phyloP scores from a whole-genome alignment of 164 flowering plant genomes.

The Vitis cinerea region DNA sequence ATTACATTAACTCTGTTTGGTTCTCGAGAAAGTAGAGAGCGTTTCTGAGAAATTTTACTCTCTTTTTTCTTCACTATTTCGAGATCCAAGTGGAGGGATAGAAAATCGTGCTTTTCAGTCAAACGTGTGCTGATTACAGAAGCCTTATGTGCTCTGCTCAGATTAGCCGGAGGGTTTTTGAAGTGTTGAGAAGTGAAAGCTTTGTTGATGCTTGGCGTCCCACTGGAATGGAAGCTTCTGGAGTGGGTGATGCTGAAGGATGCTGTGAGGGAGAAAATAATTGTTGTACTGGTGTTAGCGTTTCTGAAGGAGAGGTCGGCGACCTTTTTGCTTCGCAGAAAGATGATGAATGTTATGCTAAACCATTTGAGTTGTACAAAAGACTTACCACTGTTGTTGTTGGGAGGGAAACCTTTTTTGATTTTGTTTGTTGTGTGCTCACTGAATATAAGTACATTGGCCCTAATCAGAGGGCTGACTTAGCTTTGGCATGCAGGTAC shows the following conservation, averaged over 20 bases:
- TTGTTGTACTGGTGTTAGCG: constrained; percentile 4
- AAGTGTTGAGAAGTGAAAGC: constrained; percentile 52
- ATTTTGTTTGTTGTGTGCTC: constrained; percentile 80
- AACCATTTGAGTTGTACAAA: constrained; percentile 72
- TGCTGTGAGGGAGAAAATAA: constrained; percentile 19
- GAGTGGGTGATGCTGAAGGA: constrained; percentile 2
- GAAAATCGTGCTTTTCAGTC: no score
- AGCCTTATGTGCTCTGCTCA: constrained; percentile 25
- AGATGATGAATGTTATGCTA: constrained; percentile 33
- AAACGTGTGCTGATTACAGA: background rate
- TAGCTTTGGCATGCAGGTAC: constrained; percentile 87
- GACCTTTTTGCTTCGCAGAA: constrained; percentile 22
- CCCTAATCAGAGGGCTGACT: constrained; percentile 79
- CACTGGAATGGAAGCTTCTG: constrained; percentile 20
- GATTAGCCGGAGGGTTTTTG: constrained; percentile 92
- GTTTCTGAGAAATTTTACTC: no score
- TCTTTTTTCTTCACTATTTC: background rate
- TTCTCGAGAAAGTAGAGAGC: no score
- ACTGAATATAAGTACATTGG: constrained; percentile 80
- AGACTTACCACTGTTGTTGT: constrained; percentile 74
- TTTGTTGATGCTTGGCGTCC: constrained; percentile 33
- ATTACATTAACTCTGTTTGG: no score
- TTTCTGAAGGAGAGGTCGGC: constrained; percentile 21
- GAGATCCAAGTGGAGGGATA: background rate
- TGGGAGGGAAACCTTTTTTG: constrained; percentile 60